Percentiles rank a stretch among this genome's conserved stretches.
Evolutionary conservation across 2,329 filamentous ascomycete genomes (phyloP).

Genomic region (Ciborinia camelliae): DNA sequence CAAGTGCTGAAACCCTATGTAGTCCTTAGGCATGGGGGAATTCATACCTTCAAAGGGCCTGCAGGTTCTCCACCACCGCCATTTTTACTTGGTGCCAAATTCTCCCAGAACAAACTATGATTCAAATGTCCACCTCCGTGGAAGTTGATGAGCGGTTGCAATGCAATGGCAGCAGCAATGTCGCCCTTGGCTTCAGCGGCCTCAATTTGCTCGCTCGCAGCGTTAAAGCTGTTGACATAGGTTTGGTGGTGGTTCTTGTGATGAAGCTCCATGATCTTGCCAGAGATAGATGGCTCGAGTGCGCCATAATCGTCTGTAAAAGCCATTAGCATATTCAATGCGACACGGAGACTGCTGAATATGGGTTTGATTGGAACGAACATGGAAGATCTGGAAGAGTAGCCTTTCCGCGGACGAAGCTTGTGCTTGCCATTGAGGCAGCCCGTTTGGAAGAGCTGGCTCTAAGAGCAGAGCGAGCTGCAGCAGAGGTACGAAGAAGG

Average conservation of each 20-base stretch:
- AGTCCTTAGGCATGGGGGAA: background rate
- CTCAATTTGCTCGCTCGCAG: slow-evolving; percentile 67
- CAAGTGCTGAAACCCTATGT: background rate
- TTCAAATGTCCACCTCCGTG: slow-evolving; percentile 66
- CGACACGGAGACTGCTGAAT: background rate
- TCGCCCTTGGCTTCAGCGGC: slow-evolving; percentile 54
- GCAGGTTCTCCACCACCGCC: slow-evolving; percentile 58
- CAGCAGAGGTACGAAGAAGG: slow-evolving; percentile 67
- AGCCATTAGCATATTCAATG: slow-evolving; percentile 5
- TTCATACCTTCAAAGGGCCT: slow-evolving; percentile 44
- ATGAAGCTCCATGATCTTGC: slow-evolving; percentile 95
- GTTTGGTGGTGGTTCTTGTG: slow-evolving; percentile 93
- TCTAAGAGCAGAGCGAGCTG: slow-evolving; percentile 68
- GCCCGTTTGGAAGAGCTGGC: slow-evolving; percentile 61
- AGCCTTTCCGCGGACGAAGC: slow-evolving; percentile 81
- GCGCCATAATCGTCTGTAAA: slow-evolving; percentile 86
- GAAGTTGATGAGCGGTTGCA: slow-evolving; percentile 61
- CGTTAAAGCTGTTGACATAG: slow-evolving; percentile 87
- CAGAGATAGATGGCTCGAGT: slow-evolving; percentile 79
- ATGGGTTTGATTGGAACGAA: slow-evolving; percentile 41
- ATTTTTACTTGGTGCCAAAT: slow-evolving; percentile 62
- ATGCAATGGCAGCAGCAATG: slow-evolving; percentile 50
- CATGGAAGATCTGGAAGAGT: slow-evolving; percentile 86
- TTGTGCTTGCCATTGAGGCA: slow-evolving; percentile 65
- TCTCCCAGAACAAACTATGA: slow-evolving; percentile 68